phyloP scores from a whole-genome alignment of 164 flowering plant genomes.

The Nelumbo lutea region DNA sequence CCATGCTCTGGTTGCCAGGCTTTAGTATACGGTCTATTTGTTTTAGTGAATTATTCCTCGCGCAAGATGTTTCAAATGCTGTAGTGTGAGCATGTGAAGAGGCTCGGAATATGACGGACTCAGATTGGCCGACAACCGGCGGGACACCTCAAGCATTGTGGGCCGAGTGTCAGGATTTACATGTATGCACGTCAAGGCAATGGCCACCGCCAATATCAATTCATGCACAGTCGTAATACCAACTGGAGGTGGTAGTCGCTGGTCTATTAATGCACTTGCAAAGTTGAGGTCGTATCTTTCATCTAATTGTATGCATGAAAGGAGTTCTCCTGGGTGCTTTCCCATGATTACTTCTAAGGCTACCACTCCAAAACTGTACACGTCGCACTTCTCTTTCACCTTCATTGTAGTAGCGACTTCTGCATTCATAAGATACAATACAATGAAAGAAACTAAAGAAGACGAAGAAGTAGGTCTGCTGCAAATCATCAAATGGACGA shows the following conservation, averaged over 20 bases:
- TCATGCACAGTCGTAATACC: slow-evolving; percentile 4
- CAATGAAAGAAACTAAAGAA: not conserved
- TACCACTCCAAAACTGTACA: slow-evolving; percentile 27
- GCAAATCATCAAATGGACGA: no score
- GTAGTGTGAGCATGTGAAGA: slow-evolving; percentile 8
- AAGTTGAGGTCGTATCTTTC: slow-evolving; percentile 3
- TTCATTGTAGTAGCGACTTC: slow-evolving; percentile 23
- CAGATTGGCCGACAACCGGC: slow-evolving; percentile 2
- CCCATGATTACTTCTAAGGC: slow-evolving; percentile 20
- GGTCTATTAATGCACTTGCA: slow-evolving; percentile 8
- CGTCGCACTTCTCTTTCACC: slow-evolving; percentile 21
- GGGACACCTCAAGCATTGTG: slow-evolving; percentile 14
- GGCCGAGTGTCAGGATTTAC: slow-evolving; percentile 18
- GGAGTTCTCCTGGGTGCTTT: slow-evolving; percentile 17
- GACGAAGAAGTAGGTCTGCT: not conserved
- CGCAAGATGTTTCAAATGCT: not conserved
- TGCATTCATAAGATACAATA: not conserved
- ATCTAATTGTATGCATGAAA: slow-evolving; percentile 1
- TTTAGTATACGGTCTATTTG: no score
- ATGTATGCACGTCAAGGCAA: slow-evolving; percentile 16
- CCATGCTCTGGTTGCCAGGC: no score
- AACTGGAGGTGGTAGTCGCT: slow-evolving; percentile 17
- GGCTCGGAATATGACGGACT: not conserved
- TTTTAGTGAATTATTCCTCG: no score
- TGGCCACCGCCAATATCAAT: slow-evolving; percentile 2